Percentiles rank a stretch among this genome's conserved stretches.
phyloP scores from a whole-genome alignment of 1,284 basidiomycete genomes.

The Wallemia ichthyophaga region DNA sequence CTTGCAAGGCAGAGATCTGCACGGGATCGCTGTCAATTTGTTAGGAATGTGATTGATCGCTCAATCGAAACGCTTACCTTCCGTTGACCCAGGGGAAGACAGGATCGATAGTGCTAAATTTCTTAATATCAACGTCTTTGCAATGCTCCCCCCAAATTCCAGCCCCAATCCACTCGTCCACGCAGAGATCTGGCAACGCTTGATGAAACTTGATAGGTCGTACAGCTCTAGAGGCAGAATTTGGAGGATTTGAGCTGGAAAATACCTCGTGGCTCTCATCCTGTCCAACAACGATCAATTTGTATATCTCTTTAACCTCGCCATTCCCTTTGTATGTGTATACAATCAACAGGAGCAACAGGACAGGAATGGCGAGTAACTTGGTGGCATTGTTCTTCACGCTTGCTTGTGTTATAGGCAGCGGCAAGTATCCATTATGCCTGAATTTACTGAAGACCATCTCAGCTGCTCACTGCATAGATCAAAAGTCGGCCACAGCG shows the following conservation, averaged over 20 bases:
- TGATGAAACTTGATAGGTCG: background rate
- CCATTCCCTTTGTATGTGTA: background rate
- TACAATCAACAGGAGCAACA: background rate
- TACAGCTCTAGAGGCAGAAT: background rate
- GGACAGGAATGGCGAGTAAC: background rate
- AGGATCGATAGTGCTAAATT: background rate
- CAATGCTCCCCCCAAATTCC: background rate
- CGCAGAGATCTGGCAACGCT: background rate
- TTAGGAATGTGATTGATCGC: background rate
- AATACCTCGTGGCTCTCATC: background rate
- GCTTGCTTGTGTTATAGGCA: background rate
- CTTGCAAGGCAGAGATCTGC: background rate
- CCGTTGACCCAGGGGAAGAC: background rate
- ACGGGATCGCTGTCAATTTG: background rate
- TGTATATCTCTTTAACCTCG: background rate
- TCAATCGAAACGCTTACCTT: background rate
- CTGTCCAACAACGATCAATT: background rate
- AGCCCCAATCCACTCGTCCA: background rate
- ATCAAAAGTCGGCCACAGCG: no score
- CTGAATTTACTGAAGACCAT: background rate
- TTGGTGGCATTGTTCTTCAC: background rate
- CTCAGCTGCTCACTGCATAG: no score
- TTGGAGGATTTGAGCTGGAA: background rate
- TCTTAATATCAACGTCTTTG: background rate
- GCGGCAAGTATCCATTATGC: background rate